phyloP scores from a whole-genome alignment of 805 yeast genomes.

The Candida ascalaphidarum region DNA sequence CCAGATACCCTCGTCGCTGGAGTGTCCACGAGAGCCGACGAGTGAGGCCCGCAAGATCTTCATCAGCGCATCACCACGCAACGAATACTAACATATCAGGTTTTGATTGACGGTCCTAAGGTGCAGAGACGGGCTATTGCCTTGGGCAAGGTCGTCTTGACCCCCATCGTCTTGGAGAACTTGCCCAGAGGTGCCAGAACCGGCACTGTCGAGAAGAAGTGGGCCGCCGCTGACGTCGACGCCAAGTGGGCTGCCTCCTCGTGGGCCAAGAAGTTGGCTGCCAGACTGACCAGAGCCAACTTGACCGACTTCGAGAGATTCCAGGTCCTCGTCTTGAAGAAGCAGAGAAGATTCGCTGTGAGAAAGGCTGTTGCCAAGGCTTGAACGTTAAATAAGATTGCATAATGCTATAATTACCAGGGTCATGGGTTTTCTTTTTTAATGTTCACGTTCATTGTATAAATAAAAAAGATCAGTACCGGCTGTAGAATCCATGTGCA shows the following conservation, averaged over 20 bases:
- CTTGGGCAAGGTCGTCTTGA: slow-evolving; percentile 83
- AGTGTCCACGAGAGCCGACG: too few relatives aligned
- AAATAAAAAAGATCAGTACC: too few relatives aligned
- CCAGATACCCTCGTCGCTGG: too few relatives aligned
- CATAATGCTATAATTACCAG: background rate
- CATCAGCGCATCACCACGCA: too few relatives aligned
- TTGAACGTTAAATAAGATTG: slow-evolving; percentile 27
- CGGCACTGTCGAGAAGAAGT: slow-evolving; percentile 79
- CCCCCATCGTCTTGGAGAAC: slow-evolving; percentile 78
- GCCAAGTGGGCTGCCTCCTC: slow-evolving; percentile 88
- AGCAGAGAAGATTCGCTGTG: slow-evolving; percentile 93
- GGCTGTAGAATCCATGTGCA: too few relatives aligned
- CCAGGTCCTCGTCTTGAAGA: slow-evolving; percentile 96
- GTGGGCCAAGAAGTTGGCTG: slow-evolving; percentile 98
- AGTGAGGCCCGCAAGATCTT: too few relatives aligned
- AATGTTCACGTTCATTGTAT: background rate
- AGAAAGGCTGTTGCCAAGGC: slow-evolving; percentile 97
- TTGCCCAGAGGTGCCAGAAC: slow-evolving; percentile 95
- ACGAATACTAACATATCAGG: slow-evolving; percentile 39
- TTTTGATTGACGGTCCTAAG: slow-evolving; percentile 93
- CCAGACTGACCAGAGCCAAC: slow-evolving; percentile 86
- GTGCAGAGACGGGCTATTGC: slow-evolving; percentile 89
- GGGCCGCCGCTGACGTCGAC: slow-evolving; percentile 83
- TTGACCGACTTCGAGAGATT: slow-evolving; percentile 98
- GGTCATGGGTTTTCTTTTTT: background rate